Base-by-base conservation (phyloP, 768 basidiomycete genomes). In the Pholiota microspora region DNA sequence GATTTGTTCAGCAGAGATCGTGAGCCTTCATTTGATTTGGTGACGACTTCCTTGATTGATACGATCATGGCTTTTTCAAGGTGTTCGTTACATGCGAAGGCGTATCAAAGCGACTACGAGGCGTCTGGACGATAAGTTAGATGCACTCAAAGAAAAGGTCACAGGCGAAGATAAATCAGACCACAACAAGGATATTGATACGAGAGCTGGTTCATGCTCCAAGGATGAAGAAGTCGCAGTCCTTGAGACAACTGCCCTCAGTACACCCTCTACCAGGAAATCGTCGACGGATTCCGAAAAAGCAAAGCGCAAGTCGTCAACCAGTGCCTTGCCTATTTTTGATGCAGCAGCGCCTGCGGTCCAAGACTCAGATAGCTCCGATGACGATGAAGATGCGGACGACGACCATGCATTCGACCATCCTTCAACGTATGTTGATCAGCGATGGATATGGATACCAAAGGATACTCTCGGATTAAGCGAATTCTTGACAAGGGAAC, bases 361-460 rank as follows among this genome's bases (percentile, higher is more conserved):
- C 5, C 56, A 63, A 18, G 67, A 71, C 24, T 65, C 68, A 4
- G 69, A 72, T 38, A 65, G 64, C 6, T 65, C 63, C 5, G 68
- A 69, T 15, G 72, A 69, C 0, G 68, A 71, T 24, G 68, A 68
- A n/a, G 67, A 73, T 9, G 29, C 6, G 23, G 69, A 67, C 15
- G 65, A 76, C 50, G 72, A 73, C 25, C 74, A 78, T 61, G 77
- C 76, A 2, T 80, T 78, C 55, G 74, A 77, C 57, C 77, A 78
- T 59, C 78, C 76, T 16, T 78, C 76, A 23, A 76, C 71, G 13
- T 79, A 80, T 60, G 68, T 70, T 7, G 68, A 73, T 21, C 77
- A 78, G 56, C 64, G 69, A 12, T 79, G 75, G 71, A 75, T 80
- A 27, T 78, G 77, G 77, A 65, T 80, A 46, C 76, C 77, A 4